Evolutionary conservation across 768 basidiomycete species (phyloP), one percentile per base, ranked within the genome.

Genomic region (Steccherinum ochraceum): DNA sequence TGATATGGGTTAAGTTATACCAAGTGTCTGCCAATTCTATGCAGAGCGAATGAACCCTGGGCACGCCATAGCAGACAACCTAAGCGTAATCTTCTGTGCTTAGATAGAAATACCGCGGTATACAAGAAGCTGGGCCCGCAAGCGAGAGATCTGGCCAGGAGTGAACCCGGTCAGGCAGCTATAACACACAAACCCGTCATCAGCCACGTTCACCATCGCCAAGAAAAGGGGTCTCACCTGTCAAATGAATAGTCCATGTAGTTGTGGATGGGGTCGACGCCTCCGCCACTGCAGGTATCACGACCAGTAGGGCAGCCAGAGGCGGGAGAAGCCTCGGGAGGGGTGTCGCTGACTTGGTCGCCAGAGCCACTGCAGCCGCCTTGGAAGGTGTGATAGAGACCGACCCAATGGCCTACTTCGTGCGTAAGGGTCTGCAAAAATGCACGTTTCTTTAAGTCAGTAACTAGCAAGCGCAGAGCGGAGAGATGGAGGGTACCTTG

Each of bases 341-440:
- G 77, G 1, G 75, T 78, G 56, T 77, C 76, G 12, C 57, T 57
- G 50, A 79, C 75, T 20, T 46, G 53, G 58, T 79, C 77, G 24
- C 75, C 77, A 26, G 56, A 51, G 40, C 55, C 49, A 45, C 39
- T 43, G 66, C 72, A 77, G 19, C 75, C 74, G 40, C 76, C 75
- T 59, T 81, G 74, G 74, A 79, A 80, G 21, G 79, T 78, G 66
- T 80, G 78, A 64, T 72, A 80, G 23, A 80, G 69, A 23, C 80
- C 79, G 52, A 78, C 66, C 79, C 80, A 82, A 65, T 81, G 79
- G n/a, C 79, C 78, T 45, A 71, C 73, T 62, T 82, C 80, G 59
- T 82, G 80, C 12, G 73, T 78, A 52, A 76, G 56, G 40, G 76
- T 81, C 62, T 74, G 53, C 35, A 39, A 39, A 39, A n/a, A n/a